phyloP scores from a whole-genome alignment of 495 filamentous ascomycete genomes.

The Aspergillus hancockii region DNA sequence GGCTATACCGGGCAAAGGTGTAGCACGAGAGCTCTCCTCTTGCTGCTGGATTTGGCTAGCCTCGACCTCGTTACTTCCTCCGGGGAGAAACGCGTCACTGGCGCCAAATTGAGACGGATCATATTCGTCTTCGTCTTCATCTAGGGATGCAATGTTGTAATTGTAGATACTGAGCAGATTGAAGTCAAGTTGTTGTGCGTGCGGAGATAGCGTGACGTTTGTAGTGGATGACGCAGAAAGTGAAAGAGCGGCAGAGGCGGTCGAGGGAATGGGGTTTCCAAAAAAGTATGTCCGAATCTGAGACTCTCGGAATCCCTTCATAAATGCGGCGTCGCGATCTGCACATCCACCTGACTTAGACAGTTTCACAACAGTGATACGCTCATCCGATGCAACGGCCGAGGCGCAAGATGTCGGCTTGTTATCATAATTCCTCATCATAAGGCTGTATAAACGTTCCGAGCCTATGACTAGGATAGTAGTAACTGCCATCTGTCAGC shows the following conservation, averaged over 20 bases:
- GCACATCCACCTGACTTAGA: conserved; percentile 88
- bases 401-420: conserved; percentile 57
- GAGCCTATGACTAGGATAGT: conserved; percentile 83
- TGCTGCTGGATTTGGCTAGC: conserved; percentile 20
- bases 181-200: conserved; percentile 78
- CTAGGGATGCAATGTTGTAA: conserved; percentile 46
- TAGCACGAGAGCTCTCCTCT: conserved; percentile 23
- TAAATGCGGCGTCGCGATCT: conserved; percentile 72
- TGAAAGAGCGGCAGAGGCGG: conserved; percentile 33
- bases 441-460: conserved; percentile 74
- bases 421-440: conserved; percentile 69
- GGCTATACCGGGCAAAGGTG: conserved; percentile 5
- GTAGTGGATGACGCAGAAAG: conserved; percentile 36
- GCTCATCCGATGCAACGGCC: conserved; percentile 51
- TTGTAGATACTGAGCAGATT: conserved; percentile 70
- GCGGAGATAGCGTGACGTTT: conserved; percentile 77
- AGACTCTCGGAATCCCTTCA: conserved; percentile 68
- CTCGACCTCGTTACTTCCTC: conserved; percentile 40
- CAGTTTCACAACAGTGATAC: conserved; percentile 72
- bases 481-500: conserved; percentile 54
- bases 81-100: conserved; percentile 48
- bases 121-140: conserved; percentile 50
- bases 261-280: conserved; percentile 57
- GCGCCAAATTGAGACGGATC: conserved; percentile 44
- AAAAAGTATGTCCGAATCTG: conserved; percentile 94